phyloP scores from a whole-genome alignment of 2,329 filamentous ascomycete species.

The Paraphaeosphaeria sporulosa region DNA sequence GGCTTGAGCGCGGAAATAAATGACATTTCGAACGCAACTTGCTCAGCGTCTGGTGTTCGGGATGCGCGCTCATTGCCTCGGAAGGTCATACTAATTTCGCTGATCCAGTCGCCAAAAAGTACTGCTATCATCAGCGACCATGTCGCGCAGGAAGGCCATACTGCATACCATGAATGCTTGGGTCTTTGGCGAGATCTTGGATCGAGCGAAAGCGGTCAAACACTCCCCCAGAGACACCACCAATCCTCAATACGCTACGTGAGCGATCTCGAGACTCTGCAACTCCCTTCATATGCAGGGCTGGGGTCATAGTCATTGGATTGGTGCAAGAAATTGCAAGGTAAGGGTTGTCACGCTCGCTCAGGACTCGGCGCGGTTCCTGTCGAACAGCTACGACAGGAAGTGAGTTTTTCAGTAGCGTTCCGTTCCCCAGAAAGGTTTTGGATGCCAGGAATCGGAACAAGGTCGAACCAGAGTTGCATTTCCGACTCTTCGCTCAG shows the following conservation, averaged over 20 bases:
- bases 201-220: conserved; percentile 20
- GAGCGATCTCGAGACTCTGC: neutral
- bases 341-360: neutral
- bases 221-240: conserved; percentile 18
- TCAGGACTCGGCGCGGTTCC: neutral
- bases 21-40: conserved; percentile 20
- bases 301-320: neutral
- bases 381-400: neutral
- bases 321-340: neutral
- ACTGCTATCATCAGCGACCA: conserved; percentile 27
- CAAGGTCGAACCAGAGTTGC: neutral
- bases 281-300: neutral
- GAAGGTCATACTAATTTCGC: conserved; percentile 61
- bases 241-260: conserved; percentile 12
- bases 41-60: conserved; percentile 13
- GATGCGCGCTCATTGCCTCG: conserved; percentile 19
- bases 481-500: neutral
- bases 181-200: conserved; percentile 45
- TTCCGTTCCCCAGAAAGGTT: too few relatives aligned
- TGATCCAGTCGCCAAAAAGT: conserved; percentile 58
- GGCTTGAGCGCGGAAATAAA: conserved; percentile 22
- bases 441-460: neutral
- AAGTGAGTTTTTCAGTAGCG: neutral
- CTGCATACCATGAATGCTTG: conserved; percentile 46
- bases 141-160: neutral